phyloP scores from a whole-genome alignment of 805 yeast genomes.

The Sungouiozyma intestinalis region DNA sequence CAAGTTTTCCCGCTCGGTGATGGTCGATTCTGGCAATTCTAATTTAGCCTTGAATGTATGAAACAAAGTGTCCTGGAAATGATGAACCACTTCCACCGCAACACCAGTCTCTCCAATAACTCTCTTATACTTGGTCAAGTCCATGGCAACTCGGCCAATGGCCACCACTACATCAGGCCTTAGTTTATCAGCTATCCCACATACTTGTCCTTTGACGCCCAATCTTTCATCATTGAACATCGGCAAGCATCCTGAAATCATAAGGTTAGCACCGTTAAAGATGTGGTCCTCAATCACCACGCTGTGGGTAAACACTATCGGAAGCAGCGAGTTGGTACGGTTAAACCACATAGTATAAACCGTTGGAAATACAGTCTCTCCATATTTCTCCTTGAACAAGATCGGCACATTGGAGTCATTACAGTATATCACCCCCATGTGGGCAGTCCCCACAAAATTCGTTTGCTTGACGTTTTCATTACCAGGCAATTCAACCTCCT shows the following conservation, averaged over 20 bases:
- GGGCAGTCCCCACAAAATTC: slow-evolving; percentile 43
- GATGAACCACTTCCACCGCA: slow-evolving; percentile 67
- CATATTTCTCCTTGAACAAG: slow-evolving; percentile 58
- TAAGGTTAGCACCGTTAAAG: slow-evolving; percentile 74
- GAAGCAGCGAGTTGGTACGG: slow-evolving; percentile 44
- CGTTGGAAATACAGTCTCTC: slow-evolving; percentile 51
- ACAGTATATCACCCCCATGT: slow-evolving; percentile 55
- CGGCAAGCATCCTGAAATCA: slow-evolving; percentile 60
- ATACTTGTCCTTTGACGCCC: slow-evolving; percentile 41
- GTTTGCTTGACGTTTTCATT: slow-evolving; percentile 46
- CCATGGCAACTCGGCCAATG: slow-evolving; percentile 49
- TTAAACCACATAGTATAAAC: slow-evolving; percentile 61
- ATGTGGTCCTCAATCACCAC: slow-evolving; percentile 51
- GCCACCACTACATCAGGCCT: slow-evolving; percentile 59
- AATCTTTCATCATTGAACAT: slow-evolving; percentile 42
- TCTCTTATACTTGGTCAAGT: slow-evolving; percentile 33
- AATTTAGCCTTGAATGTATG: slow-evolving; percentile 38
- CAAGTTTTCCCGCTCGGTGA: too few relatives aligned
- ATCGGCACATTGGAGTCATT: slow-evolving; percentile 56
- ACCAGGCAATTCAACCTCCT: slow-evolving; percentile 31
- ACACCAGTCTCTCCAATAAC: slow-evolving; percentile 64
- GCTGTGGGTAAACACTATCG: slow-evolving; percentile 59
- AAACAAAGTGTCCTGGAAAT: slow-evolving; percentile 53
- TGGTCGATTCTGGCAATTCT: slow-evolving; percentile 31
- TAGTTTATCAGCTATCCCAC: slow-evolving; percentile 56